Conservation (phyloP, 306 rosid species). For the Trifolium repens region DNA sequence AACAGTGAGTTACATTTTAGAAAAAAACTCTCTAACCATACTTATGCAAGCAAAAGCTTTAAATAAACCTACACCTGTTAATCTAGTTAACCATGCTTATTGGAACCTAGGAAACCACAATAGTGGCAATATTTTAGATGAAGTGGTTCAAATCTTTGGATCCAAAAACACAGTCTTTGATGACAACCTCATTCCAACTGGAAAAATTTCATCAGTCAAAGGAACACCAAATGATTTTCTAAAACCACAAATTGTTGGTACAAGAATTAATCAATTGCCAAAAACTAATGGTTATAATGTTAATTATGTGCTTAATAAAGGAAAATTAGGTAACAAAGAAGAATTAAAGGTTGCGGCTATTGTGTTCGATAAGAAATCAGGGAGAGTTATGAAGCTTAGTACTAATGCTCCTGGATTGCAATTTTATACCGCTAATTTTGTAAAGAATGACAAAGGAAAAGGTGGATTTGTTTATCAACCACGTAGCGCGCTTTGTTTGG, state of each 20-base stretch:
- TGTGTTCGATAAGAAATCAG: conserved; percentile 60
- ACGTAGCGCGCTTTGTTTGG: conserved; percentile 63
- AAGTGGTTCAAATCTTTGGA: conserved; percentile 58
- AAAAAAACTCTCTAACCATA: conserved; percentile 47
- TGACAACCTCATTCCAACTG: conserved; percentile 64
- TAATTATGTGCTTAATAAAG: conserved; percentile 64
- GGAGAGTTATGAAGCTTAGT: conserved; percentile 58
- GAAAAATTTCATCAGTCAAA: conserved; percentile 46
- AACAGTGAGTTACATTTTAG: conserved; percentile 55
- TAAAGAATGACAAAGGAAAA: conserved; percentile 67
- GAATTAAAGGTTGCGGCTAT: conserved; percentile 48
- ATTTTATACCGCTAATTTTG: conserved; percentile 57
- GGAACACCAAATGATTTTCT: conserved; percentile 60
- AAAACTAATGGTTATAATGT: conserved; percentile 61
- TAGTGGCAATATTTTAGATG: conserved; percentile 61
- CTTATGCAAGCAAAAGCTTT: conserved; percentile 66
- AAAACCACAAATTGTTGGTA: conserved; percentile 53
- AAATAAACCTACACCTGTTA: conserved; percentile 78
- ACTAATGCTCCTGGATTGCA: conserved; percentile 73
- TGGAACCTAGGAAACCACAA: conserved; percentile 81
- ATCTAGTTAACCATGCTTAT: conserved; percentile 65
- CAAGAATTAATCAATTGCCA: conserved; percentile 54
- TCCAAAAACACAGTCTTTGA: conserved; percentile 62
- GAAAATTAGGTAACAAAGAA: background rate
- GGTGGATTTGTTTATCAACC: conserved; percentile 61